phyloP scores from a whole-genome alignment of 1,284 basidiomycete genomes.

The Xerocomus amazonicus region DNA sequence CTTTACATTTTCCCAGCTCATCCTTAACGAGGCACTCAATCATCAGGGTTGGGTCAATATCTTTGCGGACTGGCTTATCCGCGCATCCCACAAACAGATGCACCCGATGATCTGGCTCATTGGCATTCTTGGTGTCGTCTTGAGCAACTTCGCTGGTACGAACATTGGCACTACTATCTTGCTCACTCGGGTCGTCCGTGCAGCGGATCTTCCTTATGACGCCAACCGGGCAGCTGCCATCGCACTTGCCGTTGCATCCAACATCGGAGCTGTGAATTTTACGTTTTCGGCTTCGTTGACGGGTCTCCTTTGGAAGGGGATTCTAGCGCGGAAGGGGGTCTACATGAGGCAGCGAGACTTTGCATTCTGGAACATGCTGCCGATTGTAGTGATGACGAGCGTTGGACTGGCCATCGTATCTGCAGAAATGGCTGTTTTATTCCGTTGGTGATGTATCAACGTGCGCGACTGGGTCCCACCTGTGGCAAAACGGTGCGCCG shows the following conservation, averaged over 20 bases:
- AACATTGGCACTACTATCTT: constrained; percentile 97
- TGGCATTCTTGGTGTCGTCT: constrained; percentile 61
- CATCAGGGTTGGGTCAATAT: constrained; percentile 88
- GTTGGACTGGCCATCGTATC: constrained; percentile 55
- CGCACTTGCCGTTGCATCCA: constrained; percentile 78
- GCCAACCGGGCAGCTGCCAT: constrained; percentile 42
- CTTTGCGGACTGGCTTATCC: constrained; percentile 72
- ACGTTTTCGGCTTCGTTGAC: constrained; percentile 89
- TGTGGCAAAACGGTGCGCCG: background rate
- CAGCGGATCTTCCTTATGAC: constrained; percentile 22
- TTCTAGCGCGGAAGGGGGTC: constrained; percentile 70
- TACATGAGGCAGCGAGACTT: constrained; percentile 68
- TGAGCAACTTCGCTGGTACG: constrained; percentile 90
- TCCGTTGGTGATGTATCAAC: constrained; percentile 13
- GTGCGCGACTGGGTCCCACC: background rate
- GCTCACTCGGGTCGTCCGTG: constrained; percentile 53
- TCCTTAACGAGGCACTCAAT: constrained; percentile 84
- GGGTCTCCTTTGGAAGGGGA: constrained; percentile 77
- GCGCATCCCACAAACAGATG: constrained; percentile 43
- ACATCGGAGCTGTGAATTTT: constrained; percentile 90
- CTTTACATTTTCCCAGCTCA: constrained; percentile 95
- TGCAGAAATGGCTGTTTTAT: constrained; percentile 62
- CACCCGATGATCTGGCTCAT: constrained; percentile 54
- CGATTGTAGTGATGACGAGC: constrained; percentile 49
- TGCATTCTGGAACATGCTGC: constrained; percentile 68